These are phyloP conservation scores for Annulohypoxylon moriforme DNA, from an alignment of 495 filamentous ascomycete genomes.

Conservation along the genomic window DNA sequence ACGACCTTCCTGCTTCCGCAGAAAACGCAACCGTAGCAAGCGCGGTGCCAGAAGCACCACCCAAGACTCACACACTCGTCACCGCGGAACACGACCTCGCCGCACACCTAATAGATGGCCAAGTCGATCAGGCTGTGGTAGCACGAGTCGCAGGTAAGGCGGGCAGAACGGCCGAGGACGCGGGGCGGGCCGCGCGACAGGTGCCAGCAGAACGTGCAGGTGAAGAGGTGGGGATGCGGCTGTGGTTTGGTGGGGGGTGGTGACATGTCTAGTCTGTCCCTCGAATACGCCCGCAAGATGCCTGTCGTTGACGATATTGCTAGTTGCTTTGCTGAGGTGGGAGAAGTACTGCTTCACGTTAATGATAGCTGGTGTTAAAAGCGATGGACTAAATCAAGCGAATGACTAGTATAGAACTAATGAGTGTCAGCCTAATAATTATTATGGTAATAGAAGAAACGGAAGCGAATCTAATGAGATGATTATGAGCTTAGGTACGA, in stretches of 20 bases:
- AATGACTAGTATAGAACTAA: not conserved
- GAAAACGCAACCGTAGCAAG: slow-evolving; percentile 60
- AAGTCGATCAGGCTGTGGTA: slow-evolving; percentile 54
- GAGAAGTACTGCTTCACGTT: not conserved
- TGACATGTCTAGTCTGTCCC: not conserved
- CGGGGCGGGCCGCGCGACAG: slow-evolving; percentile 39
- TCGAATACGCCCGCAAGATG: not conserved
- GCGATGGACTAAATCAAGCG: not conserved
- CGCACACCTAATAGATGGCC: slow-evolving; percentile 63
- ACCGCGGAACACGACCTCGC: slow-evolving; percentile 56
- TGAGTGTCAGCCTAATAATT: not conserved
- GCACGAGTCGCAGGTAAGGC: slow-evolving; percentile 56
- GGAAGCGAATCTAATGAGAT: not conserved
- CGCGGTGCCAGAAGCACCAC: slow-evolving; percentile 63
- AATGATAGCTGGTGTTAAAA: not conserved
- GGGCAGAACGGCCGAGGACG: slow-evolving; percentile 47
- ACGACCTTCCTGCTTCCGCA: slow-evolving; percentile 48
- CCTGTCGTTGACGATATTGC: not conserved
- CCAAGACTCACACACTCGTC: slow-evolving; percentile 60
- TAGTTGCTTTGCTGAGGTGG: not conserved
- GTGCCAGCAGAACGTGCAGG: slow-evolving; percentile 62
- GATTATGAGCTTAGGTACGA: slow-evolving; percentile 3
- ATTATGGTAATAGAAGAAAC: not conserved
- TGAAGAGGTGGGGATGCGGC: slow-evolving; percentile 47
- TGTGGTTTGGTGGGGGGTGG: not conserved